phyloP scores from a whole-genome alignment of 2,329 filamentous ascomycete genomes.

The Xylaria sp. region DNA sequence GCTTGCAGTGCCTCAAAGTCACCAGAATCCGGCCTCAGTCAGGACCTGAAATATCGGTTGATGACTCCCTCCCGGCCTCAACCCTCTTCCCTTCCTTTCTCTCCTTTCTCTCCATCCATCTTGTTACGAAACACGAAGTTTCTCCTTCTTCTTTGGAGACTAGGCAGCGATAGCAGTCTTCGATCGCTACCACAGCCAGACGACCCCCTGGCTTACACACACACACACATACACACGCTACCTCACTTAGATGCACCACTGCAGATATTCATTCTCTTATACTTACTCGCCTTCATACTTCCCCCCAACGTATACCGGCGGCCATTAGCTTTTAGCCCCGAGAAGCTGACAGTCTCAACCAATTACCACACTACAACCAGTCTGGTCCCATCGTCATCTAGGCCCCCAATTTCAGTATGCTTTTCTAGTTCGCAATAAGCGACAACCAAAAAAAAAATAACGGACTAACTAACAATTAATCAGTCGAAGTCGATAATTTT shows the following conservation, averaged over 20 bases:
- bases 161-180: conserved; percentile 1
- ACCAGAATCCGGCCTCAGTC: conserved; percentile 40
- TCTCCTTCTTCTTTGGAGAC: conserved; percentile 31
- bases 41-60: conserved; percentile 50
- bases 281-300: neutral
- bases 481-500: conserved; percentile 1
- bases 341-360: conserved; percentile 15
- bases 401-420: conserved; percentile 19
- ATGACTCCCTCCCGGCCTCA: conserved; percentile 49
- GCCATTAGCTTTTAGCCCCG: conserved; percentile 6
- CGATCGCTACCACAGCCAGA: conserved; percentile 10
- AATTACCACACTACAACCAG: conserved; percentile 10
- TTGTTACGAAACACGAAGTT: conserved; percentile 29
- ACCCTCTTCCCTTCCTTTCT: conserved; percentile 41
- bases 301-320: conserved; percentile 12
- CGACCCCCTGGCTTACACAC: conserved; percentile 13
- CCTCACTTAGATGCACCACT: neutral
- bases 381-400: neutral
- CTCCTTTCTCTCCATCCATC: conserved; percentile 33
- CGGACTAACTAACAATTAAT: no score
- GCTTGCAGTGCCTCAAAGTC: conserved; percentile 43
- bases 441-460: conserved; percentile 7
- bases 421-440: conserved; percentile 6
- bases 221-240: conserved; percentile 3
- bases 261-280: conserved; percentile 9